Evolutionary conservation across 1,284 basidiomycete genomes (phyloP).

Genomic region (Marasmius oreades): DNA sequence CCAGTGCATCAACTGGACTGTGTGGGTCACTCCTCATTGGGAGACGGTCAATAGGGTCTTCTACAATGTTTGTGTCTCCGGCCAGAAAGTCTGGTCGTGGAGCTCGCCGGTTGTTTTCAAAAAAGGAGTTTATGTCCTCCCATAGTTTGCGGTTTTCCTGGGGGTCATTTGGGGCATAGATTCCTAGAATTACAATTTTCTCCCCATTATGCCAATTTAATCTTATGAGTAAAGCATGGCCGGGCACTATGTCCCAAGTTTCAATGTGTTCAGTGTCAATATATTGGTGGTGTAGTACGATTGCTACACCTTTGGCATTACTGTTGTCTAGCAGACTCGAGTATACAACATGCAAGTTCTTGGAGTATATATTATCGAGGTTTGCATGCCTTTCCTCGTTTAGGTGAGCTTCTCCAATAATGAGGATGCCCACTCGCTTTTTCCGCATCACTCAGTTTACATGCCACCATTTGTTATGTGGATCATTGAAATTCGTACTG

Average conservation of each 20-base stretch:
- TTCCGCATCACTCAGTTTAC: conserved; percentile 19
- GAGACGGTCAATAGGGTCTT: conserved; percentile 16
- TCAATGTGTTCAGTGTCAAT: neutral
- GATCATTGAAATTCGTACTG: neutral
- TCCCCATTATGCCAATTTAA: conserved; percentile 9
- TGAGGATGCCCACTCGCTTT: conserved; percentile 22
- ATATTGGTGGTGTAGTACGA: conserved; percentile 19
- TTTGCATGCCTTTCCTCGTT: neutral
- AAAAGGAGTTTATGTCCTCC: conserved; percentile 13
- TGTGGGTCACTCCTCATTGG: conserved; percentile 13
- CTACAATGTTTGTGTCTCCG: conserved; percentile 19
- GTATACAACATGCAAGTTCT: conserved; percentile 11
- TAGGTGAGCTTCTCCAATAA: conserved; percentile 27
- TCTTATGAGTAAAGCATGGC: conserved; percentile 5
- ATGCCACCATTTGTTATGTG: conserved; percentile 21
- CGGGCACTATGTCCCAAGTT: neutral
- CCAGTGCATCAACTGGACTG: conserved; percentile 10
- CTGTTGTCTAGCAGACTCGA: conserved; percentile 15
- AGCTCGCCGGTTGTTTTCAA: conserved; percentile 4
- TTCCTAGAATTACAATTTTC: conserved; percentile 13
- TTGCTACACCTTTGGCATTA: conserved; percentile 27
- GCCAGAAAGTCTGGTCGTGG: conserved; percentile 13
- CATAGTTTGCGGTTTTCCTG: conserved; percentile 20
- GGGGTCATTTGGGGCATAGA: conserved; percentile 22
- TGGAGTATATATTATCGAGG: conserved; percentile 13